phyloP scores from a whole-genome alignment of 306 rosid genomes.

The Vigna hirtella region DNA sequence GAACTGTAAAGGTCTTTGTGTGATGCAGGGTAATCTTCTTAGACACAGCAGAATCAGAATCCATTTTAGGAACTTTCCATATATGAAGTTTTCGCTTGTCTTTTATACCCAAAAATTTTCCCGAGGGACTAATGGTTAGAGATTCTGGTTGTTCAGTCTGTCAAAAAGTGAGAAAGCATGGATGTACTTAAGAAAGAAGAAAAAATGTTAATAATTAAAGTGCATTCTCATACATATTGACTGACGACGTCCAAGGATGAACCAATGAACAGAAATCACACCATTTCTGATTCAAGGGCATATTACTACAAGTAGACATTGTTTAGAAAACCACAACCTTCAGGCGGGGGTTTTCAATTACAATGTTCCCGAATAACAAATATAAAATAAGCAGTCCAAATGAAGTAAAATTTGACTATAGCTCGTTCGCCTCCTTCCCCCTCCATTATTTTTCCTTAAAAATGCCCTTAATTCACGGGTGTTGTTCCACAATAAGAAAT shows the following conservation, averaged over 20 bases:
- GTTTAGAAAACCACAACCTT: conserved; percentile 24
- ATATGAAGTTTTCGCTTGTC: conserved; percentile 73
- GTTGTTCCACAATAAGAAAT: not conserved
- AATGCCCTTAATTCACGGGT: not conserved
- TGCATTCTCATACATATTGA: conserved; percentile 3
- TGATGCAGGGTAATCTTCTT: conserved; percentile 83
- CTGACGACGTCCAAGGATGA: conserved; percentile 10
- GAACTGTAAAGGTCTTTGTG: conserved; percentile 64
- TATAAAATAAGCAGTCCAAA: not conserved
- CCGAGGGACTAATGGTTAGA: conserved; percentile 69
- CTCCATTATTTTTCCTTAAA: conserved; percentile 1
- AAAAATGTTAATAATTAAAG: conserved; percentile 3
- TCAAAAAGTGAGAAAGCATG: conserved; percentile 42
- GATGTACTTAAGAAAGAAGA: conserved; percentile 40
- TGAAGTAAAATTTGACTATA: not conserved
- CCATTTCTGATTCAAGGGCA: not conserved
- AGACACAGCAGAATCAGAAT: conserved; percentile 49
- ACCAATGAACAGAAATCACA: conserved; percentile 12
- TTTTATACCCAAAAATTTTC: conserved; percentile 72
- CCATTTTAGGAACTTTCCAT: conserved; percentile 70
- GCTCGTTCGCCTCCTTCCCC: not conserved
- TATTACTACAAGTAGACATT: not conserved
- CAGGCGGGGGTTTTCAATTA: not conserved
- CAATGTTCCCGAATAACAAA: not conserved
- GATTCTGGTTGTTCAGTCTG: conserved; percentile 75